Percentiles rank a stretch among this genome's conserved stretches.
Evolutionary conservation across 106 monocot genomes (phyloP).

Genomic region (Dendrobium officinale): DNA sequence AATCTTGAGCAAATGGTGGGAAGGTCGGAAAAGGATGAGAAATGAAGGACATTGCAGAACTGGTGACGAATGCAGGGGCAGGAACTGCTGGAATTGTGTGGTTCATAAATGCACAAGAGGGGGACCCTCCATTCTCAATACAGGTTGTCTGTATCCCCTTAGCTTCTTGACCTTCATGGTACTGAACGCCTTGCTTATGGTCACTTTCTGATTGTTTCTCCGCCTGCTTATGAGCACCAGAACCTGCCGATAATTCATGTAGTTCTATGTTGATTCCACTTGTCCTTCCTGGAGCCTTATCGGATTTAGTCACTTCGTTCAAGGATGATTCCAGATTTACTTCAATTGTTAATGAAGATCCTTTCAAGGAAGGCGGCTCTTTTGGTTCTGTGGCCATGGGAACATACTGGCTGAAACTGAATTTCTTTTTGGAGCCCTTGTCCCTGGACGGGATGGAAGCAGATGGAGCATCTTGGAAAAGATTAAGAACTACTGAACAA

Average conservation of each 20-base stretch:
- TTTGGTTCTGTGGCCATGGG: constrained; percentile 16
- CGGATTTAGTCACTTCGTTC: constrained; percentile 1
- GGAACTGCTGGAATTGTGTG: constrained; percentile 19
- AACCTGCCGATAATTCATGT: background rate
- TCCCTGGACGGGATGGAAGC: constrained; percentile 36
- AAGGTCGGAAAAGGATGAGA: constrained; percentile 24
- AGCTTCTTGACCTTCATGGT: background rate
- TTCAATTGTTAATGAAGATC: constrained; percentile 10
- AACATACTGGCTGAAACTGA: constrained; percentile 18
- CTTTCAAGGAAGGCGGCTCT: constrained; percentile 13
- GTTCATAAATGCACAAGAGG: constrained; percentile 12
- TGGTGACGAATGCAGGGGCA: constrained; percentile 11
- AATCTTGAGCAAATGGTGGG: constrained; percentile 41
- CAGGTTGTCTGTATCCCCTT: background rate
- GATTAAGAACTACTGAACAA: constrained; percentile 38
- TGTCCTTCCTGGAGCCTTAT: constrained; percentile 10
- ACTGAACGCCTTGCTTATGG: background rate
- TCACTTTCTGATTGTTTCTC: background rate
- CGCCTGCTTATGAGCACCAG: background rate
- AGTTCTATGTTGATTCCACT: constrained; percentile 12
- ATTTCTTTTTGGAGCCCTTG: constrained; percentile 18
- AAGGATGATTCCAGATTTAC: constrained; percentile 13
- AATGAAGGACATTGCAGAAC: constrained; percentile 19
- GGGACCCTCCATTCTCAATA: constrained; percentile 12
- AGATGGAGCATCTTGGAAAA: constrained; percentile 56